A percentile compares a stretch with the other conserved stretches of the same genome.
Conservation (phyloP, 2,329 filamentous ascomycete genomes). For the Ascomycota sp. region DNA sequence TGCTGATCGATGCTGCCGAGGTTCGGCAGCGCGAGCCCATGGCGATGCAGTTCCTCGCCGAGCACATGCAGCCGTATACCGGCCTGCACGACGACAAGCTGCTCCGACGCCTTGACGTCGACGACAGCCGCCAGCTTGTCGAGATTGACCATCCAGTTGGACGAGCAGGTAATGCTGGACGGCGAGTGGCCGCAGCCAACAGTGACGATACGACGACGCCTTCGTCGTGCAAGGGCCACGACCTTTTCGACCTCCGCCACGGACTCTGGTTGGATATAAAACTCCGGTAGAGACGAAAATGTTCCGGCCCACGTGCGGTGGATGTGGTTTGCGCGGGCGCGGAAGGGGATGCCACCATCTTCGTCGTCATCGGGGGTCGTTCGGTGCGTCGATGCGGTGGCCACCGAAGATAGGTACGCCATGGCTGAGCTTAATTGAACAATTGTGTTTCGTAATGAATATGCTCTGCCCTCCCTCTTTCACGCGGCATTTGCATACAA, state of each 20-base stretch:
- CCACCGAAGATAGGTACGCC: conserved; percentile 11
- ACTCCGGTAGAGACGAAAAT: conserved; percentile 72
- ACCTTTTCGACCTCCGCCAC: conserved; percentile 67
- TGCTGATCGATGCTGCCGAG: conserved; percentile 90
- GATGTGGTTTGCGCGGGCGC: conserved; percentile 47
- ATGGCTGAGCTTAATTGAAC: neutral
- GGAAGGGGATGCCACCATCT: conserved; percentile 43
- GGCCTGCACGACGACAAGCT: too few species aligned
- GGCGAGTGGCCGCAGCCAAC: conserved; percentile 89
- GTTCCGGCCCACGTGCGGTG: conserved; percentile 94
- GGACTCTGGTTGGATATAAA: conserved; percentile 71
- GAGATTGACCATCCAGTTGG: conserved; percentile 84
- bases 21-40: conserved; percentile 73
- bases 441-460: too few species aligned
- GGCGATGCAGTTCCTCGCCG: conserved; percentile 49
- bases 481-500: too few species aligned
- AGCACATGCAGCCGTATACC: conserved; percentile 67
- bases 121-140: conserved; percentile 59
- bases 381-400: conserved; percentile 15
- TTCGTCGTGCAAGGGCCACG: conserved; percentile 59
- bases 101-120: conserved; percentile 64
- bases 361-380: conserved; percentile 11
- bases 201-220: conserved; percentile 61
- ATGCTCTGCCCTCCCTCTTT: too few species aligned
- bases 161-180: conserved; percentile 78